Evolutionary conservation across 2,329 filamentous ascomycete genomes (phyloP), one percentile per base, ranked within the genome.

Genomic region (Pyrenophora seminiperda): DNA sequence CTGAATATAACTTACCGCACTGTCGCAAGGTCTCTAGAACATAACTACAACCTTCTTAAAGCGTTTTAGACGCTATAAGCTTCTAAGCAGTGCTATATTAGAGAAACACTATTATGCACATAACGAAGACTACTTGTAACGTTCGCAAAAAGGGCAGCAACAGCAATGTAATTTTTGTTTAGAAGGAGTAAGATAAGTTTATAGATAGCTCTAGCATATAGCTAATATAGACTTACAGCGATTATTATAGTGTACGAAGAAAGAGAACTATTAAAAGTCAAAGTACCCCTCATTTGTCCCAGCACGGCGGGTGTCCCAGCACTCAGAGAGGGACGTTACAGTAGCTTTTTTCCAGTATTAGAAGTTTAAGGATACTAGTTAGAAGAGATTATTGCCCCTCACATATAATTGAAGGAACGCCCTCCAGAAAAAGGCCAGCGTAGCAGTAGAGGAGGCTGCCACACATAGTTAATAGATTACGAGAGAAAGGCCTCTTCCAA

Each of bases 81-180:
- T 18, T 44, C 13, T 37, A 11, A 36, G 14, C 20, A 37, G 41
- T 7, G 29, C 10, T 44, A 15, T 44, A 37, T 31, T 20, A 37
- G 30, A 44, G 41, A 20, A 29, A 14, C 14, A 14, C 32, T 37
- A 7, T 44, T 30, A 30, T 37, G 9, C 22, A 36, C 22, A 9
- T 7, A 44, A 36, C 13, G 18, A 44, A 37, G 22, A 22, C 36
- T 32, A 20, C 18, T 19, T 15, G 14, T 31, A 38, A 31, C 22
- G 30, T 37, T 37, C 10, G 17, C 17, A 27, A 19, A 53, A 27
- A 61, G 50, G 10, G 20, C 38, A 14, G 47, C 37, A 14, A 59
- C 53, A 43, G 20, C n/a, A 13, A 24, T 43, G 31, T 36, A 44
- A 44, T 36, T 44, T 44, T 30, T 44, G 20, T 22, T 19, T 30